Conservation (phyloP, 2,329 filamentous ascomycete species). For the Trichoderma sp. region DNA sequence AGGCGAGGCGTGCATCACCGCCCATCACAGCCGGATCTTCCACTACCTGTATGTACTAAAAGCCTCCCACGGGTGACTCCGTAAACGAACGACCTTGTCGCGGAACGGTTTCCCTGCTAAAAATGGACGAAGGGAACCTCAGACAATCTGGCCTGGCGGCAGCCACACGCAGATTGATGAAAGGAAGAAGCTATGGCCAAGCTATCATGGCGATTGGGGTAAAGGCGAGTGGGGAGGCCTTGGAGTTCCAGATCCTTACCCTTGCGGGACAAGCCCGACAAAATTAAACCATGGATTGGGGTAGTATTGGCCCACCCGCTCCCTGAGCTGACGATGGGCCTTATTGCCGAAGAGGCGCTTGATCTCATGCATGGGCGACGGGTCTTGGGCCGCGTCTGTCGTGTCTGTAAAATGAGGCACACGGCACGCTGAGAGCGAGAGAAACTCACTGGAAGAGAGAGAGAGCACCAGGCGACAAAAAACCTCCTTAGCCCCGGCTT, state of each 20-base stretch:
- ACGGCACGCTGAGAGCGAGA: neutral
- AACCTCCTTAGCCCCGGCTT: constrained; percentile 17
- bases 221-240: constrained; percentile 3
- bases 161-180: neutral
- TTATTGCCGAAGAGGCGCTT: constrained; percentile 27
- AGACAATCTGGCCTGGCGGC: neutral
- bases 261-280: constrained; percentile 12
- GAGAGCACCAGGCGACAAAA: constrained; percentile 4
- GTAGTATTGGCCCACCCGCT: constrained; percentile 23
- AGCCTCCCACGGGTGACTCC: neutral
- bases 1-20: neutral
- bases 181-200: constrained; percentile 24
- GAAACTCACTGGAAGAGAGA: neutral
- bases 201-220: constrained; percentile 14
- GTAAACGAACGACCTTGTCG: neutral
- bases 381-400: constrained; percentile 10
- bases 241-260: constrained; percentile 26
- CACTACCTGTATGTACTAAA: neutral
- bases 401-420: constrained; percentile 17
- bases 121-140: constrained; percentile 26
- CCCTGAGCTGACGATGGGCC: constrained; percentile 25
- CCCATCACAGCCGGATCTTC: constrained; percentile 1
- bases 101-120: neutral
- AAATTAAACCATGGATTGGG: constrained; percentile 23
- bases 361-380: constrained; percentile 21